phyloP scores from a whole-genome alignment of 169 alveolate species.

The Cryptosporidium bovis region DNA sequence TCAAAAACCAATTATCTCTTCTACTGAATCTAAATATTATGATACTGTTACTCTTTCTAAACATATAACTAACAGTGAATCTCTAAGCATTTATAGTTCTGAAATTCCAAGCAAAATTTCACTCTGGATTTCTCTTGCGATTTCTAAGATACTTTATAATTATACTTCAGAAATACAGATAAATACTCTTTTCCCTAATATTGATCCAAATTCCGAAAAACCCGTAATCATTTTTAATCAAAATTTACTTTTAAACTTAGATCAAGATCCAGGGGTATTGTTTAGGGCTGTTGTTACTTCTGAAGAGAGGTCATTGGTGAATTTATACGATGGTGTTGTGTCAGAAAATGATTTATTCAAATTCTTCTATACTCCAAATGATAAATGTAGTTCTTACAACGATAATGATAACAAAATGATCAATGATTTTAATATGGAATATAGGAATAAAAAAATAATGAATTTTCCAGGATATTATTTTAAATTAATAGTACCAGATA shows the following conservation, averaged over 20 bases:
- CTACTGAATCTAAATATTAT: background rate
- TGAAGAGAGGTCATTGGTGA: conserved; percentile 11
- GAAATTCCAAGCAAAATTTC: conserved; percentile 26
- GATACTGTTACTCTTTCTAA: background rate
- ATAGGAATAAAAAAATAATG: background rate
- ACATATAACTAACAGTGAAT: background rate
- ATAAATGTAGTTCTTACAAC: background rate
- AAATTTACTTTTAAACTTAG: conserved; percentile 7
- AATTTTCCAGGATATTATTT: conserved; percentile 43
- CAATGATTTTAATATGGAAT: conserved; percentile 39
- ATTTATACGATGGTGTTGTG: background rate
- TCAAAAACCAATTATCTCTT: conserved; percentile 32
- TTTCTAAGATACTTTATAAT: conserved; percentile 17
- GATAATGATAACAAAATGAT: conserved; percentile 14
- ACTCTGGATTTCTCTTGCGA: conserved; percentile 39
- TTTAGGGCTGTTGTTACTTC: conserved; percentile 42
- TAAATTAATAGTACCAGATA: background rate
- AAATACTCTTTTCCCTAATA: conserved; percentile 23
- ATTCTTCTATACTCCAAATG: background rate
- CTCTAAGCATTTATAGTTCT: conserved; percentile 14
- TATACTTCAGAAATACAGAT: conserved; percentile 18
- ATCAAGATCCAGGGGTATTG: conserved; percentile 4
- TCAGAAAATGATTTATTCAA: conserved; percentile 36
- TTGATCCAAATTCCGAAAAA: background rate
- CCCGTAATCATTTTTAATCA: conserved; percentile 13